Conservation (phyloP, 2,329 filamentous ascomycete genomes). For the Fusarium pseudoanthophilum region DNA sequence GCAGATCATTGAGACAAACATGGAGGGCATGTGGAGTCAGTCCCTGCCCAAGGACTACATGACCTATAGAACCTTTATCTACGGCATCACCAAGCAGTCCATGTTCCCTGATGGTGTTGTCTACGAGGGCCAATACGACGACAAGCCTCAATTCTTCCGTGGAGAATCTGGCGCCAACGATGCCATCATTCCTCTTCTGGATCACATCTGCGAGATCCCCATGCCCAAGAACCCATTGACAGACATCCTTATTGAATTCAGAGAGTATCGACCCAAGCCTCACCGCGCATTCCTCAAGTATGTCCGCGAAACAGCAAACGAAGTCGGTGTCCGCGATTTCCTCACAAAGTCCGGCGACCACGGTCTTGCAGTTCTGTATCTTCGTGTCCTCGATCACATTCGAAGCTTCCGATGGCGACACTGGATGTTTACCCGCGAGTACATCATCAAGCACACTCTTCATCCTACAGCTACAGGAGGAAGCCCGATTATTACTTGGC, state of each 20-base stretch:
- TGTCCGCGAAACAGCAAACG: conserved; percentile 64
- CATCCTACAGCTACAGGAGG: conserved; percentile 85
- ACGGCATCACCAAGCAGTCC: conserved; percentile 90
- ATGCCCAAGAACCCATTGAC: conserved; percentile 94
- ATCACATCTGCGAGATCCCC: conserved; percentile 84
- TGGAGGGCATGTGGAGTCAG: conserved; percentile 93
- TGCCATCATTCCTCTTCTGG: conserved; percentile 90
- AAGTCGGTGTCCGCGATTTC: conserved; percentile 67
- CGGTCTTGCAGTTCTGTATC: conserved; percentile 67
- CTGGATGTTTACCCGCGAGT: conserved; percentile 87
- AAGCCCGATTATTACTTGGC: conserved; percentile 84
- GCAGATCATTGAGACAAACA: conserved; percentile 77
- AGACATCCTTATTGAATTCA: conserved; percentile 87
- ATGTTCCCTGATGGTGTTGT: conserved; percentile 95
- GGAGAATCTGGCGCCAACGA: conserved; percentile 96
- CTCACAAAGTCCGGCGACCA: conserved; percentile 44
- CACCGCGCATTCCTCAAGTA: conserved; percentile 86
- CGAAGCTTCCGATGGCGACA: conserved; percentile 85
- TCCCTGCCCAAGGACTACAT: conserved; percentile 87
- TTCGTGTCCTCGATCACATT: conserved; percentile 76
- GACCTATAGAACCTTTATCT: conserved; percentile 95
- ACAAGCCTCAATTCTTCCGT: conserved; percentile 80
- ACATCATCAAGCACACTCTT: conserved; percentile 80
- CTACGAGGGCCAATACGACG: conserved; percentile 83
- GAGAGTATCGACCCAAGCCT: conserved; percentile 87